Conservation (phyloP, 192 early-diverging fungal genomes). For the Tieghemiomyces parasiticus region DNA sequence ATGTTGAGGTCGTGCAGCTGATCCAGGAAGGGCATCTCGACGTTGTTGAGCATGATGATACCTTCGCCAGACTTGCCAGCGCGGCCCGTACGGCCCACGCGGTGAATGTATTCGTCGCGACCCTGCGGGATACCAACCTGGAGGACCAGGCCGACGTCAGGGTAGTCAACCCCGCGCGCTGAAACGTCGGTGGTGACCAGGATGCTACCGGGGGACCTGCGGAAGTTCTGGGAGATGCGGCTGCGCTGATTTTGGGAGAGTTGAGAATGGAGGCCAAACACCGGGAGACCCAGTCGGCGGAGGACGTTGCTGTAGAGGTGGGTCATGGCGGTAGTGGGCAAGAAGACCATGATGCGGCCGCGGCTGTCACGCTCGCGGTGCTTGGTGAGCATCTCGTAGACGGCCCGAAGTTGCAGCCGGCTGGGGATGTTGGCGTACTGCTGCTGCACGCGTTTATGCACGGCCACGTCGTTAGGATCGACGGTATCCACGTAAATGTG, state of each 20-base stretch:
- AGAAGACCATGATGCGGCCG: slow-evolving; percentile 84
- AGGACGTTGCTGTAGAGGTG: slow-evolving; percentile 46
- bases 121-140: slow-evolving; percentile 75
- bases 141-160: slow-evolving; percentile 78
- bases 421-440: slow-evolving; percentile 50
- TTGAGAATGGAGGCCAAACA: slow-evolving; percentile 64
- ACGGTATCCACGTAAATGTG: slow-evolving; percentile 71
- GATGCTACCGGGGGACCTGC: slow-evolving; percentile 37
- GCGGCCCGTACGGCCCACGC: slow-evolving; percentile 91
- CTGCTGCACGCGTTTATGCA: slow-evolving; percentile 68
- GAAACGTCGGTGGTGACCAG: slow-evolving; percentile 92
- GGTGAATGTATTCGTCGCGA: slow-evolving; percentile 86
- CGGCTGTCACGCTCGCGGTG: slow-evolving; percentile 32
- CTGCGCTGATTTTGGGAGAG: slow-evolving; percentile 58
- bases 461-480: slow-evolving; percentile 68
- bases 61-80: slow-evolving; percentile 86
- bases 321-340: slow-evolving; percentile 54
- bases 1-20: slow-evolving; percentile 41
- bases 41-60: slow-evolving; percentile 58
- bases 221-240: slow-evolving; percentile 58
- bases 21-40: slow-evolving; percentile 62
- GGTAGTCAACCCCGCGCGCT: slow-evolving; percentile 95
- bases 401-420: slow-evolving; percentile 37
- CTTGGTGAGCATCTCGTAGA: slow-evolving; percentile 48
- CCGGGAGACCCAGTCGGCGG: slow-evolving; percentile 25